Percentiles rank a stretch among this genome's conserved stretches.
Evolutionary conservation across 179 eudicot species (phyloP).

Genomic region (Silene noctiflora): DNA sequence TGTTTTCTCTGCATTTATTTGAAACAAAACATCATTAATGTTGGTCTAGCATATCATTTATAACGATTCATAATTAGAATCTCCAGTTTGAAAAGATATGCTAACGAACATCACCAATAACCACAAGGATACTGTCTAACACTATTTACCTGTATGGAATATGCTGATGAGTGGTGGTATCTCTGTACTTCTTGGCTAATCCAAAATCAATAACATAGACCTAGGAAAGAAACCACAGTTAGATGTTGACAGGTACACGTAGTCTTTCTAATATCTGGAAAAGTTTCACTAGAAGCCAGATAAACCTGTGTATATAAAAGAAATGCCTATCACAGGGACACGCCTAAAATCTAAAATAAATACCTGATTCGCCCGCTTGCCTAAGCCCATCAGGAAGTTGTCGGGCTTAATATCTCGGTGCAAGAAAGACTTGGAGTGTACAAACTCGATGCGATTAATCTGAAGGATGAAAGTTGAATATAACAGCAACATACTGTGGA

Average conservation of each 20-base stretch:
- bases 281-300: slow-evolving; percentile 3
- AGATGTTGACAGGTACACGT: slow-evolving; percentile 1
- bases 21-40: neutral
- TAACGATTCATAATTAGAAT: neutral
- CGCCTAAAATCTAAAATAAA: neutral
- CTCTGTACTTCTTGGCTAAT: slow-evolving; percentile 88
- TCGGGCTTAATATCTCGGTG: slow-evolving; percentile 99
- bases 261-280: neutral
- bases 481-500: neutral
- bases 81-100: neutral
- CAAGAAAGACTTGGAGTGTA: slow-evolving; percentile 80
- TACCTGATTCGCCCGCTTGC: slow-evolving; percentile 96
- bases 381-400: slow-evolving; percentile 96
- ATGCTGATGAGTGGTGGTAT: slow-evolving; percentile 72
- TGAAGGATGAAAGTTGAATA: slow-evolving; percentile 25
- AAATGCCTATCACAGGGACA: neutral
- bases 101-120: neutral
- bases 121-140: slow-evolving; percentile 16
- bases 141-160: slow-evolving; percentile 75
- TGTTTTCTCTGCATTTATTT: slow-evolving; percentile 65
- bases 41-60: neutral
- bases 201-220: slow-evolving; percentile 90
- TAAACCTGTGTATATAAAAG: neutral
- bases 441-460: slow-evolving; percentile 92
- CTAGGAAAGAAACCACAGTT: slow-evolving; percentile 30